Base-by-base conservation (phyloP, 495 filamentous ascomycete genomes). In the Parmelia sp. region DNA sequence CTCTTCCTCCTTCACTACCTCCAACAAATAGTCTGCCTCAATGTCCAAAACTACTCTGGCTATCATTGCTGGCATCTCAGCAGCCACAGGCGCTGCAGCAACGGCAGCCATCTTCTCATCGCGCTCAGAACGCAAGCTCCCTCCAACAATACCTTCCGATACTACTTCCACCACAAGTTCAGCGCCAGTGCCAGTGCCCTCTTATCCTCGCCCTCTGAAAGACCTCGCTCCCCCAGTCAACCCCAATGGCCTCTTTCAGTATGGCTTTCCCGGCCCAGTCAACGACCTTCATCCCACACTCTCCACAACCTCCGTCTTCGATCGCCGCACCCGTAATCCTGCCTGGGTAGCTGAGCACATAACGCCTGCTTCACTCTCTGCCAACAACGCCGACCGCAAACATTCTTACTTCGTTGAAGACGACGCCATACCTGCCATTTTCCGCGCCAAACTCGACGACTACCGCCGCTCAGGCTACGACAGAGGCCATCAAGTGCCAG, bases 261-360 rank as follows among this genome's bases (percentile, higher is more conserved):
- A 98, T 76, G 94, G 95, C 69, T 97, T 97, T 78, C 92, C 94
- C 1, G 94, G 94, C 62, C 95, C 94, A 39, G 75, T 93, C 36
- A 82, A 85, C 69, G 94, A 98, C 75, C 83, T 95, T 61, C 87
- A 90, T 47, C 81, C 84, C 44, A 84, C 89, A 19, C 74, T 82
- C 4, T 86, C 90, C 31, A 82, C 96, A 42, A 81, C 91, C 66
- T 96, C 91, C 35, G 86, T 88, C 70, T 98, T 86, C 80, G 92
- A 98, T 75, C 90, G 94, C 14, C 89, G 92, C 63, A 90, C 87
- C 60, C 88, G 91, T 69, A 98, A 97, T 73, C 94, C 94, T 3
- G 76, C 86, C 72, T 98, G 94, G 94, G 94, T 97, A 11, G 92
- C 87, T 61, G 94, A 98, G 78, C 94, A 98, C 80, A 96, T 98